A percentile compares a stretch with the other conserved stretches of the same genome.
phyloP scores from a whole-genome alignment of 805 yeast genomes.

The Pichia kluyveri region DNA sequence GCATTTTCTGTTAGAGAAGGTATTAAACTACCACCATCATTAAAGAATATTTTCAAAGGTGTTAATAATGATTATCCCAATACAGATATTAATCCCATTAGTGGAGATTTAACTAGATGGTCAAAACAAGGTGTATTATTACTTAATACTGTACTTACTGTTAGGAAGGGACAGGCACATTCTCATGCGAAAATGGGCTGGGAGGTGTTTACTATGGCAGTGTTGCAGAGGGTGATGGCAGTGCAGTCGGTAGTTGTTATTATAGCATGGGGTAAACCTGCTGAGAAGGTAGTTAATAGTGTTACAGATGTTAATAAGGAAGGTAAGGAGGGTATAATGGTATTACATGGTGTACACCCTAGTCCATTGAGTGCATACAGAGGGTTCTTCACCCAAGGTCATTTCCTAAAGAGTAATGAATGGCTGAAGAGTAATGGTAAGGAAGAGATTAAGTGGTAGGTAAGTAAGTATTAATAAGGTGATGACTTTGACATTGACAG shows the following conservation, averaged over 20 bases:
- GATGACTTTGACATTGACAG: neutral
- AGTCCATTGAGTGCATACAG: constrained; percentile 87
- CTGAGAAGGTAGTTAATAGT: constrained; percentile 29
- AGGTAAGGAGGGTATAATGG: constrained; percentile 26
- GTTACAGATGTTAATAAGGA: too few relatives aligned
- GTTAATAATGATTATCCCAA: constrained; percentile 53
- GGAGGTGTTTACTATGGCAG: constrained; percentile 80
- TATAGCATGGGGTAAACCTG: constrained; percentile 51
- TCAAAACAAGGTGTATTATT: constrained; percentile 79
- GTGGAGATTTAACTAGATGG: constrained; percentile 76
- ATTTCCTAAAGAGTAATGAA: neutral
- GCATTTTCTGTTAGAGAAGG: constrained; percentile 87
- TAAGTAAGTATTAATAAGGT: neutral
- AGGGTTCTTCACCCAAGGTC: constrained; percentile 49
- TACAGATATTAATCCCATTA: constrained; percentile 29
- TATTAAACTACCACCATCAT: constrained; percentile 79
- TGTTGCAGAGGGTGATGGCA: constrained; percentile 29
- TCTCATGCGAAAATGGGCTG: constrained; percentile 89
- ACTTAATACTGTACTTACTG: constrained; percentile 84
- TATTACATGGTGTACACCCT: constrained; percentile 81
- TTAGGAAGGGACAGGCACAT: constrained; percentile 86
- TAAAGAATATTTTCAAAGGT: constrained; percentile 79
- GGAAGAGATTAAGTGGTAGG: neutral
- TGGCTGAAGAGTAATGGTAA: neutral
- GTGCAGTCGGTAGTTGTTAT: constrained; percentile 48